Percentiles rank a stretch among this genome's conserved stretches.
phyloP scores from a whole-genome alignment of 1,284 basidiomycete species.

The Austroboletus rostrupii region DNA sequence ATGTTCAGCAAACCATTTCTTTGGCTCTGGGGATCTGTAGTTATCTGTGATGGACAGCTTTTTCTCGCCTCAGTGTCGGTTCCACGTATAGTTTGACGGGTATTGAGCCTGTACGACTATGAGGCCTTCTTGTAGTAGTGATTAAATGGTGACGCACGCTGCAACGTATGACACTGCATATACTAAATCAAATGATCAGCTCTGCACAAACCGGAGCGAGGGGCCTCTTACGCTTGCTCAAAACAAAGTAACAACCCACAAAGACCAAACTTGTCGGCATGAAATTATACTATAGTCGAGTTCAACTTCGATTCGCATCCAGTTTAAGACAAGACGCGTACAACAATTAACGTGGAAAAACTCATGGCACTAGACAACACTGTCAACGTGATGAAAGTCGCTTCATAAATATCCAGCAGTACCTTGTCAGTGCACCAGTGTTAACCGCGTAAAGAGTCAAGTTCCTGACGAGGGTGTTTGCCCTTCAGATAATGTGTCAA shows the following conservation, averaged over 20 bases:
- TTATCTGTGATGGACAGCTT: constrained; percentile 14
- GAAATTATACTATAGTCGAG: constrained; percentile 46
- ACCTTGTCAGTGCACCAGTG: constrained; percentile 58
- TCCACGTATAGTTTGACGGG: constrained; percentile 43
- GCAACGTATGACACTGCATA: constrained; percentile 68
- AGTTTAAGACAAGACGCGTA: constrained; percentile 29
- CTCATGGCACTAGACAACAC: constrained; percentile 47
- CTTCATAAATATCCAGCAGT: constrained; percentile 6
- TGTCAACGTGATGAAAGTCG: constrained; percentile 3
- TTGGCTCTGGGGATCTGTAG: neutral
- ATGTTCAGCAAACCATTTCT: constrained; percentile 1
- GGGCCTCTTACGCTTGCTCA: constrained; percentile 54
- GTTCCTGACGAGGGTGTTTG: constrained; percentile 56
- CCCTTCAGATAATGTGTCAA: constrained; percentile 33
- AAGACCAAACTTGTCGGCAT: constrained; percentile 57
- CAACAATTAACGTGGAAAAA: constrained; percentile 52
- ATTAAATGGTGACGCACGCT: constrained; percentile 41
- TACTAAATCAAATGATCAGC: constrained; percentile 36
- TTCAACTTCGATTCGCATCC: neutral
- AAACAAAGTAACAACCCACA: constrained; percentile 54
- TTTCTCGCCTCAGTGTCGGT: constrained; percentile 39
- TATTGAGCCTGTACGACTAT: constrained; percentile 41
- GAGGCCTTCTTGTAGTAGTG: constrained; percentile 2
- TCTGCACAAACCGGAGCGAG: neutral
- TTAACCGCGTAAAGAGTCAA: constrained; percentile 49